Evolutionary conservation across 23 red algal genomes (phyloP).

Genomic region (Agarophyton chilense): DNA sequence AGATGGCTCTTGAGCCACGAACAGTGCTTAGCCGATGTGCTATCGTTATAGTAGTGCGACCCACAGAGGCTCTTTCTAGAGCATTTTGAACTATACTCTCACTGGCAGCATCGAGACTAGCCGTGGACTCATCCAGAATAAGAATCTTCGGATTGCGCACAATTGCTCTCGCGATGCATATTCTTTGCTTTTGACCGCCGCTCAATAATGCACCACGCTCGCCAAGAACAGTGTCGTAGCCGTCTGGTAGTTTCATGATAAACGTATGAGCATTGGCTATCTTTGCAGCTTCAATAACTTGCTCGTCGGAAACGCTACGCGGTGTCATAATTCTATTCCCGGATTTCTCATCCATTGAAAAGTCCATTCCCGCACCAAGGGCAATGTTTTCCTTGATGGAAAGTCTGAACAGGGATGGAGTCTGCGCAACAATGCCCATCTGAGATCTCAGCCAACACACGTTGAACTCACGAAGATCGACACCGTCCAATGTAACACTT

Average conservation of each 20-base stretch:
- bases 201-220: conserved; percentile 72
- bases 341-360: background rate
- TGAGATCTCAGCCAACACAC: conserved; percentile 57
- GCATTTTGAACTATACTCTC: conserved; percentile 72
- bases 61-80: conserved; percentile 29
- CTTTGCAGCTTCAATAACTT: conserved; percentile 64
- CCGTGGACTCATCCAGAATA: conserved; percentile 82
- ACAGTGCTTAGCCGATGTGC: conserved; percentile 85
- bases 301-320: conserved; percentile 40
- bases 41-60: conserved; percentile 61
- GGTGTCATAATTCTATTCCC: conserved; percentile 14
- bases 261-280: conserved; percentile 78
- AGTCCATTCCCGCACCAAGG: conserved; percentile 55
- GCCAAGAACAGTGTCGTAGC: conserved; percentile 84
- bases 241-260: conserved; percentile 70
- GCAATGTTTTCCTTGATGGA: conserved; percentile 81
- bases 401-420: conserved; percentile 75
- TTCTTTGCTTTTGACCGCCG: conserved; percentile 89
- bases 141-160: conserved; percentile 77
- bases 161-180: conserved; percentile 83
- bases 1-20: conserved; percentile 29
- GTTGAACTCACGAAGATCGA: conserved; percentile 66
- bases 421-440: conserved; percentile 88
- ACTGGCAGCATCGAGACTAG: conserved; percentile 70
- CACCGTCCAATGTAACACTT: conserved; percentile 62